Percentiles rank a stretch among this genome's conserved stretches.
Conservation (phyloP, 2,329 filamentous ascomycete genomes). For the Fusarium brachygibbosum region DNA sequence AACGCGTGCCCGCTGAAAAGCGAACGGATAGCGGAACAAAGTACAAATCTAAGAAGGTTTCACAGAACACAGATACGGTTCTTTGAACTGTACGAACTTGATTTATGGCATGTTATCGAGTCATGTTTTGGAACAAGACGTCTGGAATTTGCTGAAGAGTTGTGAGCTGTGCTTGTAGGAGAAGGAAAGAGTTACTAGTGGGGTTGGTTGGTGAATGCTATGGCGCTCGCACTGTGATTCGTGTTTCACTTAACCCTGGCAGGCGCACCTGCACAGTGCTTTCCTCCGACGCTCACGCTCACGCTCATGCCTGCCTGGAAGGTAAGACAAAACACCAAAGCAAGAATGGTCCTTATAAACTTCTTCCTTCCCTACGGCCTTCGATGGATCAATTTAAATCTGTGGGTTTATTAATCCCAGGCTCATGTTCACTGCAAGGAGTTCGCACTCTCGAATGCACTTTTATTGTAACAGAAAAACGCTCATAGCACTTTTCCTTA, state of each 20-base stretch:
- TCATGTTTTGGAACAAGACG: not conserved
- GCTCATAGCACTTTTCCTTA: not conserved
- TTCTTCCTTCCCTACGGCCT: not conserved
- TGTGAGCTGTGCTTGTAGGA: not conserved
- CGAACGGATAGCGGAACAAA: not conserved
- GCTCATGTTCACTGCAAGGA: not conserved
- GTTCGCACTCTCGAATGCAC: not conserved
- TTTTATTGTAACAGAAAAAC: not conserved
- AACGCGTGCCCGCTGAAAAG: not conserved
- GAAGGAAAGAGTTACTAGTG: not conserved
- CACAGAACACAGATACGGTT: not conserved
- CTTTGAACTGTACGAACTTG: fast-evolving
- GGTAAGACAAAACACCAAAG: not conserved
- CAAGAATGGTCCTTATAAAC: not conserved
- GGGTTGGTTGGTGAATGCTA: not conserved
- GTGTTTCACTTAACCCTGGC: not conserved
- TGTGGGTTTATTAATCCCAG: not conserved
- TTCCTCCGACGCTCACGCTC: not conserved
- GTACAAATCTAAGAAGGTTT: not conserved
- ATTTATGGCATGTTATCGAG: not conserved
- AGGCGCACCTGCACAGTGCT: conserved; percentile 1
- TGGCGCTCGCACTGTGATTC: not conserved
- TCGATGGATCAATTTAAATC: not conserved
- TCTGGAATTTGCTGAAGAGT: not conserved
- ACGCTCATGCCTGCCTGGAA: not conserved